Conservation (phyloP, 202 grass and related monocot genomes). For the Brachypodium distachyon region DNA sequence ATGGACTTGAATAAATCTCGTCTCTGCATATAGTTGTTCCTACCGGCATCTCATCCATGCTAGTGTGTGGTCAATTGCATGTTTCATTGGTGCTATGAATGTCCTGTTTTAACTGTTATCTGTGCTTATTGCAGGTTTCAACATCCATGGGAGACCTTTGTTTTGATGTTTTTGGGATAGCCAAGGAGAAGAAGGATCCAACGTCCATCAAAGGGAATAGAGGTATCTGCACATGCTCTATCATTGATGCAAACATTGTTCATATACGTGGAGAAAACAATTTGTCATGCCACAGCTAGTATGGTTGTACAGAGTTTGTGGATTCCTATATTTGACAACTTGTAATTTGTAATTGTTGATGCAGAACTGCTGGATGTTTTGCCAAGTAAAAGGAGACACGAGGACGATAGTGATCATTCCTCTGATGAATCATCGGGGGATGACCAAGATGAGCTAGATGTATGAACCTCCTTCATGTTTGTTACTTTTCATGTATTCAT, state of each 20-base stretch:
- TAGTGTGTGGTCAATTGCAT: not conserved
- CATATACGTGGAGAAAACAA: not conserved
- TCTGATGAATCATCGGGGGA: constrained; percentile 51
- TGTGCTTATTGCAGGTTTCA: constrained; percentile 48
- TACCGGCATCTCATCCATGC: not conserved
- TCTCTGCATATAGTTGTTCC: not conserved
- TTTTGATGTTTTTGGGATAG: constrained; percentile 86
- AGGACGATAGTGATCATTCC: constrained; percentile 37
- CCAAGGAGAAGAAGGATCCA: constrained; percentile 88
- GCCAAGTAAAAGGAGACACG: constrained; percentile 74
- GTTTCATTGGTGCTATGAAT: not conserved
- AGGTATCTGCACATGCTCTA: constrained; percentile 33
- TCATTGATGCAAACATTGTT: not conserved
- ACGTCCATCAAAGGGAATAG: constrained; percentile 79
- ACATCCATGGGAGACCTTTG: constrained; percentile 94
- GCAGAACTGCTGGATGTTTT: constrained; percentile 78
- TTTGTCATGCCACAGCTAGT: not conserved
- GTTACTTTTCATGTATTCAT: not conserved
- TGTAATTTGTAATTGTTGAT: not conserved
- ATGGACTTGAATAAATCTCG: not conserved
- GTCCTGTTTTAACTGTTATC: constrained; percentile 18
- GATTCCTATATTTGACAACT: not conserved
- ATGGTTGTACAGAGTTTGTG: not conserved
- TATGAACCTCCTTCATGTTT: constrained; percentile 15
- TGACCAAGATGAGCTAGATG: constrained; percentile 55